Evolutionary conservation across 2,329 filamentous ascomycete genomes (phyloP).

Genomic region (Periconia digitata): DNA sequence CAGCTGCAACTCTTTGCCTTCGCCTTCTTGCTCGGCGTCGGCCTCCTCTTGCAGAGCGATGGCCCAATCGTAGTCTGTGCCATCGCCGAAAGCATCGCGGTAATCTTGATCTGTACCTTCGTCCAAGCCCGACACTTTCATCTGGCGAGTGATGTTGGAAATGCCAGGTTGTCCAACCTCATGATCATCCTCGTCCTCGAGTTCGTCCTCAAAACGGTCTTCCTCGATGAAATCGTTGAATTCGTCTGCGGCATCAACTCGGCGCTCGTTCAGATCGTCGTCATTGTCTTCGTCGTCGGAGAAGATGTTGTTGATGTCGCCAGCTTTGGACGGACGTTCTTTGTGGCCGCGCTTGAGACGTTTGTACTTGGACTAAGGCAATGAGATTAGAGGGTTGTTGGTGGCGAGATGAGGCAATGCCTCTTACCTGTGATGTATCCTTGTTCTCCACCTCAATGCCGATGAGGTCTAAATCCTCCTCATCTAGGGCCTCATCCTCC

Average conservation of each 20-base stretch:
- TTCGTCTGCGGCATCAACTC: slow-evolving; percentile 36
- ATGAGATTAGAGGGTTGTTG: slow-evolving; percentile 16
- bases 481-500: slow-evolving; percentile 82
- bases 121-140: slow-evolving; percentile 83
- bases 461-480: slow-evolving; percentile 94
- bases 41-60: slow-evolving; percentile 85
- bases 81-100: slow-evolving; percentile 93
- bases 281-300: slow-evolving; percentile 87
- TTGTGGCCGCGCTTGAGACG: slow-evolving; percentile 90
- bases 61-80: slow-evolving; percentile 94
- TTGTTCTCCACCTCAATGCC: slow-evolving; percentile 75
- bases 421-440: slow-evolving; percentile 66
- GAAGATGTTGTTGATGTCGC: slow-evolving; percentile 89
- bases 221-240: slow-evolving; percentile 88
- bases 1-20: slow-evolving; percentile 83
- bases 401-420: slow-evolving; percentile 2
- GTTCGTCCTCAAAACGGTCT: slow-evolving; percentile 78
- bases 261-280: slow-evolving; percentile 51
- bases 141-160: slow-evolving; percentile 66
- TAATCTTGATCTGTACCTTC: slow-evolving; percentile 94
- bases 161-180: slow-evolving; percentile 83
- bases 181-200: slow-evolving; percentile 88
- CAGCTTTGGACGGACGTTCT: slow-evolving; percentile 62
- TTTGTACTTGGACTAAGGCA: slow-evolving; percentile 83
- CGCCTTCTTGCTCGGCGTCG: slow-evolving; percentile 72